Base-by-base conservation (phyloP, 257 asterid genomes). In the Lithospermum erythrorhizon region DNA sequence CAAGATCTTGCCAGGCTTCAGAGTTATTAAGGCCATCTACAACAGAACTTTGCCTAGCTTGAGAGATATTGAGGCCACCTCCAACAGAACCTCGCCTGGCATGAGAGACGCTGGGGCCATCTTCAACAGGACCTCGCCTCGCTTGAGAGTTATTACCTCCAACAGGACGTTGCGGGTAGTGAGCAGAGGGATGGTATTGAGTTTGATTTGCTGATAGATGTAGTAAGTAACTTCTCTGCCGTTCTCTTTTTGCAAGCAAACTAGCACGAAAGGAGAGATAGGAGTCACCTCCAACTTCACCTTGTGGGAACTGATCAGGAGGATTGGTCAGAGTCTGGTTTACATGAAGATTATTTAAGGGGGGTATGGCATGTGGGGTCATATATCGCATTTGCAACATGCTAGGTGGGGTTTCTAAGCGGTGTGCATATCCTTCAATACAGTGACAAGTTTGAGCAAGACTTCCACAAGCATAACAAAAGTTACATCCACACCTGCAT, bases 401-500 rank as follows among this genome's bases (percentile, higher is more conserved):
- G 18, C 49, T 11, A 11, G 49, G 13, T 41, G 2, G 5, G 14
- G 1, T 41, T 3, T 17, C 16, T 9, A 37, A 11, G 15, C 3
- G 49, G 49, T 41, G 49, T 41, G 49, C 17, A 41, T 41, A 41
- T 41, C 17, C 17, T 11, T 11, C 49, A 0, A 35, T 14, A 41
- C 49, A 41, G 17, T 41, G 4, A 41, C 49, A 41, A 41, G 0
- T 11, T 41, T 0, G 17, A 41, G 13, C 11, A 3, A 2, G 5
- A 41, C 49, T 14, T 41, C 49, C 49, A 41, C 49, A 41, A 13
- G 49, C 49, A 41, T 41, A 41, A 41, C 49, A 41, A 41, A 41
- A 41, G 17, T 4, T 1, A 14, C 49, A 41, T 41, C 49, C 49
- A 41, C 49, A 76, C 81, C 81, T 54, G 75, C 81, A 76, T 19